A percentile compares a stretch with the other conserved stretches of the same genome.
These are phyloP conservation scores for Cytospora mali DNA, from an alignment of 2,329 filamentous ascomycete species.

Conservation along the genomic window DNA sequence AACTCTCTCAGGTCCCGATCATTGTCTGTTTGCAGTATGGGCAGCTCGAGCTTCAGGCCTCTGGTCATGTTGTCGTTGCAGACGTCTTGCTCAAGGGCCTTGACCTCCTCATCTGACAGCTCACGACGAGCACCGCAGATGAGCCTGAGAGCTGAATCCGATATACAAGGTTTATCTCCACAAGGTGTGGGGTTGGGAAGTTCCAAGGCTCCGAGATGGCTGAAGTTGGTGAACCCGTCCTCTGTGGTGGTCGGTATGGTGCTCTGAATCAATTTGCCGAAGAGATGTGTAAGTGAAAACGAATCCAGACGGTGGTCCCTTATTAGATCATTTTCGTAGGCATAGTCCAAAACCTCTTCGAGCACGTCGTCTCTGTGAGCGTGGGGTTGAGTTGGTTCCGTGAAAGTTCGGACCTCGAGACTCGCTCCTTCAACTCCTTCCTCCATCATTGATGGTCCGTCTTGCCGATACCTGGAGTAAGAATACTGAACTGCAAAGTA, in stretches of 20 bases:
- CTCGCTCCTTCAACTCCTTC: background rate
- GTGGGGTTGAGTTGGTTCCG: background rate
- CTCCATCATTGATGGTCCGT: background rate
- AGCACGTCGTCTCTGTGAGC: background rate
- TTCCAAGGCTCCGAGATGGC: constrained; percentile 12
- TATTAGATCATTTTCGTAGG: constrained; percentile 22
- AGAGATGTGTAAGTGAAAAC: constrained; percentile 23
- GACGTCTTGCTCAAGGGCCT: constrained; percentile 7
- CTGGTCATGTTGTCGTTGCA: background rate
- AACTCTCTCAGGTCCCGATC: constrained; percentile 30
- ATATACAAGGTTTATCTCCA: background rate
- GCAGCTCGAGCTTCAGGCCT: constrained; percentile 32
- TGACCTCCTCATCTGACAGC: constrained; percentile 16
- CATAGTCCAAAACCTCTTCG: constrained; percentile 17
- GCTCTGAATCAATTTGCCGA: constrained; percentile 9
- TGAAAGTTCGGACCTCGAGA: background rate
- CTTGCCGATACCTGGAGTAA: background rate
- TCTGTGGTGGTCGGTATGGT: constrained; percentile 17
- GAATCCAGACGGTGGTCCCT: constrained; percentile 22
- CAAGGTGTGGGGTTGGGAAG: background rate
- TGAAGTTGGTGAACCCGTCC: constrained; percentile 18
- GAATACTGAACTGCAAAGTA: background rate
- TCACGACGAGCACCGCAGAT: constrained; percentile 9
- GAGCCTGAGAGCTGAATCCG: constrained; percentile 10
- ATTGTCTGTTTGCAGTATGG: constrained; percentile 34